phyloP scores from a whole-genome alignment of 2,329 filamentous ascomycete species.

The Cladosporium sp. region DNA sequence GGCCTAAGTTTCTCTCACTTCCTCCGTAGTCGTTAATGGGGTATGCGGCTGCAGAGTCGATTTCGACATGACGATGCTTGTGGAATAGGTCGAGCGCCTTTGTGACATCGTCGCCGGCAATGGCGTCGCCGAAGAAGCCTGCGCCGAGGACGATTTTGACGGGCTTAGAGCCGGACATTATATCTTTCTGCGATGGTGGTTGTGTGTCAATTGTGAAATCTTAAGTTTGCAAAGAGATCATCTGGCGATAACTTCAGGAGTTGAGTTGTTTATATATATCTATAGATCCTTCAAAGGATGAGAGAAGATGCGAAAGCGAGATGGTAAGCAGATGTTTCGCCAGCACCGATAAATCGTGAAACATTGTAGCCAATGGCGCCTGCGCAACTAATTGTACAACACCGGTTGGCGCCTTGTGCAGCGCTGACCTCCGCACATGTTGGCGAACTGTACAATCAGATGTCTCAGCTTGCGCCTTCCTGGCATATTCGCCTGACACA shows the following conservation, averaged over 20 bases:
- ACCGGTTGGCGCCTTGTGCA: too few species aligned
- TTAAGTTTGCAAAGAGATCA: background rate
- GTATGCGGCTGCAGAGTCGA: constrained; percentile 28
- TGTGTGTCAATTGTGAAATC: background rate
- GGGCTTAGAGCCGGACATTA: background rate
- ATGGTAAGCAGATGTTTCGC: background rate
- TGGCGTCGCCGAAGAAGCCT: background rate
- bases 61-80: constrained; percentile 28
- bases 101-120: background rate
- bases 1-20: constrained; percentile 25
- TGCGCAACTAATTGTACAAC: too few species aligned
- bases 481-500: too few species aligned
- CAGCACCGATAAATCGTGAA: too few species aligned
- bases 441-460: background rate
- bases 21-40: constrained; percentile 18
- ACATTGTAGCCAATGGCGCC: too few species aligned
- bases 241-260: too few species aligned
- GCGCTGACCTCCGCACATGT: background rate
- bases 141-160: constrained; percentile 5
- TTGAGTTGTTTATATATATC: background rate
- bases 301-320: background rate
- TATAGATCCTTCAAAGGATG: background rate
- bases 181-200: background rate
- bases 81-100: constrained; percentile 15
- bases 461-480: too few species aligned